A percentile compares a stretch with the other conserved stretches of the same genome.
Conservation (phyloP, 2,329 filamentous ascomycete species). For the Ophiostoma sp. region DNA sequence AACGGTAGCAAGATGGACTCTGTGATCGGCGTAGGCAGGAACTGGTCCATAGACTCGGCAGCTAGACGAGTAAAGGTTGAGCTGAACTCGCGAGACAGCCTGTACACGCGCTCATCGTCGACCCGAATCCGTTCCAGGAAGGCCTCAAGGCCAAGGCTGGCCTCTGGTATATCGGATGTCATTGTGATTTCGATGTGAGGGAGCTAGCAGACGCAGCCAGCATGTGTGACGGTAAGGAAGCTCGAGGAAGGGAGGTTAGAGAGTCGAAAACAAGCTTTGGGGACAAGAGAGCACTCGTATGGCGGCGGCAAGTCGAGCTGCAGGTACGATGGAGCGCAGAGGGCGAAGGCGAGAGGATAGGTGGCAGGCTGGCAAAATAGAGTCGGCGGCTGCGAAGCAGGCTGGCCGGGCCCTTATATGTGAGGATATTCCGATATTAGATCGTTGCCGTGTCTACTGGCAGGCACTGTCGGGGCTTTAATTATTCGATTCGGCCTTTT, state of each 20-base stretch:
- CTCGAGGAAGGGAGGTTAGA: not conserved
- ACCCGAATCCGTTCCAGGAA: slow-evolving; percentile 56
- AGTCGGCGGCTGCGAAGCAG: slow-evolving; percentile 11
- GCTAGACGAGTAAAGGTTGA: slow-evolving; percentile 52
- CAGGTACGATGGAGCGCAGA: not conserved
- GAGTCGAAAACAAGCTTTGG: not conserved
- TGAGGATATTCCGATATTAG: slow-evolving; percentile 1
- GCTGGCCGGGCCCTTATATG: slow-evolving; percentile 7
- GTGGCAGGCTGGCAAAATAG: slow-evolving; percentile 15
- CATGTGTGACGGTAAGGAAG: not conserved
- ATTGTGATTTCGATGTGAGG: not conserved
- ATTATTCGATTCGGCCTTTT: slow-evolving; percentile 14
- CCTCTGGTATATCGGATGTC: not conserved
- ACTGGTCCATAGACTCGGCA: slow-evolving; percentile 55
- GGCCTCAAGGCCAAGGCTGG: slow-evolving; percentile 36
- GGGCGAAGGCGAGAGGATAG: not conserved
- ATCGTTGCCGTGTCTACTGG: slow-evolving; percentile 17
- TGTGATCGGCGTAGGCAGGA: slow-evolving; percentile 61
- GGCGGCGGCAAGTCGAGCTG: not conserved
- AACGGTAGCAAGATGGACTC: slow-evolving; percentile 56
- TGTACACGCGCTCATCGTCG: slow-evolving; percentile 47
- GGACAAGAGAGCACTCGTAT: not conserved
- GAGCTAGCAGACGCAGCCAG: not conserved
- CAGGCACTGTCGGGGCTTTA: not conserved
- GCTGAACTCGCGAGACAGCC: slow-evolving; percentile 51